Evolutionary conservation across 2,329 filamentous ascomycete species (phyloP).

Genomic region (Lasiodiplodia sp.): DNA sequence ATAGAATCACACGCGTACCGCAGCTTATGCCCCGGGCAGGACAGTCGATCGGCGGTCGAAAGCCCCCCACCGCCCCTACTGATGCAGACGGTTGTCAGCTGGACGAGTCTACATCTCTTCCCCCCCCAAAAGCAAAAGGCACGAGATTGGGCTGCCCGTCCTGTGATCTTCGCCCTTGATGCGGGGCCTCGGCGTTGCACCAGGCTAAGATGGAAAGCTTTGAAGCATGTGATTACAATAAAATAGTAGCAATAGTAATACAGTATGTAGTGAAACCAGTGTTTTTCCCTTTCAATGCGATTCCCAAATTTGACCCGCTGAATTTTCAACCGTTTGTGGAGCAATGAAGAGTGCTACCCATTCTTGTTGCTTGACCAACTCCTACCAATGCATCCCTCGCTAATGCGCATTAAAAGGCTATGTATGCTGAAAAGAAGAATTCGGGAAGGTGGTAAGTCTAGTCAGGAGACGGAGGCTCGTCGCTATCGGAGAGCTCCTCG

Average conservation of each 20-base stretch:
- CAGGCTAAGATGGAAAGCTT: not conserved
- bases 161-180: constrained; percentile 17
- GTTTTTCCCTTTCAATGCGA: constrained; percentile 7
- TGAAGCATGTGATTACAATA: constrained; percentile 30
- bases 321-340: constrained; percentile 8
- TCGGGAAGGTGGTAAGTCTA: not conserved
- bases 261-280: constrained; percentile 26
- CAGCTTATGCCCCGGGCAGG: not conserved
- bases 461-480: constrained; percentile 24
- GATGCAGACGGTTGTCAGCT: constrained; percentile 14
- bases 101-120: constrained; percentile 3
- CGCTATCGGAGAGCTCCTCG: constrained; percentile 62
- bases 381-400: constrained; percentile 28
- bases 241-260: constrained; percentile 23
- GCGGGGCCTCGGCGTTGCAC: constrained; percentile 24
- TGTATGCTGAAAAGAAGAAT: constrained; percentile 22
- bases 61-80: not conserved
- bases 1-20: not conserved
- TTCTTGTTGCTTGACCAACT: constrained; percentile 27
- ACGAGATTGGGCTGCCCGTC: constrained; percentile 1
- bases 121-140: not conserved
- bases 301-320: constrained; percentile 5
- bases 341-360: constrained; percentile 1
- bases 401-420: constrained; percentile 29
- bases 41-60: not conserved